Conservation (phyloP, 1,284 basidiomycete genomes). For the Rhodotorula sp. region DNA sequence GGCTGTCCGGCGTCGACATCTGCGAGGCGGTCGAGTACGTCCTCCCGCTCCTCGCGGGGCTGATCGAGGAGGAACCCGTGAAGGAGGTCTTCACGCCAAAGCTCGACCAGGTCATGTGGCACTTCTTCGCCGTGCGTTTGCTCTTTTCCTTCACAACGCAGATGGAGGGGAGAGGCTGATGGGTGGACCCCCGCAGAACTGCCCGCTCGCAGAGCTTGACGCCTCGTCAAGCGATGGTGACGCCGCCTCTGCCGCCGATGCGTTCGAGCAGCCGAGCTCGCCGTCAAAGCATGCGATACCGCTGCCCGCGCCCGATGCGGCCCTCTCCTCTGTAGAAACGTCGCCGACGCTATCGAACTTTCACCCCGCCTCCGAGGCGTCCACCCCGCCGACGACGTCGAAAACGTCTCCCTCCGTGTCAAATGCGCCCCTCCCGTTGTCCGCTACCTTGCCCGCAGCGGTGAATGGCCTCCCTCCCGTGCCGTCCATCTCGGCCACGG, state of each 20-base stretch:
- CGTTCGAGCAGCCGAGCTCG: neutral
- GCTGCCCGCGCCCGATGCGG: neutral
- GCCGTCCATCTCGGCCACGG: slow-evolving; percentile 78
- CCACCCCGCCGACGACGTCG: slow-evolving; percentile 31
- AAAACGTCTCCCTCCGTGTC: slow-evolving; percentile 29
- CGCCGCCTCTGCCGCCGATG: neutral
- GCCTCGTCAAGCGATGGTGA: neutral
- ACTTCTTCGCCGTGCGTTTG: slow-evolving; percentile 75
- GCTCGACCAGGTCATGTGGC: slow-evolving; percentile 85
- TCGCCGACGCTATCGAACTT: slow-evolving; percentile 20
- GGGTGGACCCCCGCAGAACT: slow-evolving; percentile 8
- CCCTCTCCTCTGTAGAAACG: slow-evolving; percentile 10
- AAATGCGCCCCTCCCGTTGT: slow-evolving; percentile 45
- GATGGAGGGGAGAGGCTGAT: neutral
- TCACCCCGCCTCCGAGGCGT: slow-evolving; percentile 14
- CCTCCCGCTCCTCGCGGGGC: slow-evolving; percentile 78
- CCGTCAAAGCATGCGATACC: neutral
- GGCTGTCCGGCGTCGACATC: slow-evolving; percentile 74
- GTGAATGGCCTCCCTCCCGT: slow-evolving; percentile 56
- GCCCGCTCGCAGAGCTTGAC: slow-evolving; percentile 40
- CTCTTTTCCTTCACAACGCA: neutral
- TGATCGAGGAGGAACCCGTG: slow-evolving; percentile 77
- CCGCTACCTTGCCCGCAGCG: slow-evolving; percentile 37
- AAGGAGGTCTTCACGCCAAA: slow-evolving; percentile 86
- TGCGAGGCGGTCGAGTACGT: slow-evolving; percentile 93